phyloP scores from a whole-genome alignment of 2,329 filamentous ascomycete species.

The Alternaria postmessia region DNA sequence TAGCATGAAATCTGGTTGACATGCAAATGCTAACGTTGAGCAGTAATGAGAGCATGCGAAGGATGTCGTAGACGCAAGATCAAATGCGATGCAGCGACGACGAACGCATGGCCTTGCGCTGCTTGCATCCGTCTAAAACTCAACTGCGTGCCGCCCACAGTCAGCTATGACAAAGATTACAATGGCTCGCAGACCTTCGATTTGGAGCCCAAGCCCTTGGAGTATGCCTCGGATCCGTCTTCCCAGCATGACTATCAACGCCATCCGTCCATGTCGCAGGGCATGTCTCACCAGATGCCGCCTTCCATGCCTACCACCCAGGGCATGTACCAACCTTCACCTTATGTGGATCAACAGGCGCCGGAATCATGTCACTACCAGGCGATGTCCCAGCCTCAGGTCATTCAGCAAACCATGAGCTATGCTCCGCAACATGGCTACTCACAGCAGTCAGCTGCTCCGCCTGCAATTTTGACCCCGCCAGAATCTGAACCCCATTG shows the following conservation, averaged over 20 bases:
- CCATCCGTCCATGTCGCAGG: slow-evolving; percentile 42
- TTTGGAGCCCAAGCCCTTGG: slow-evolving; percentile 50
- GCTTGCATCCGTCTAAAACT: slow-evolving; percentile 92
- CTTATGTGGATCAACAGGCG: slow-evolving; percentile 44
- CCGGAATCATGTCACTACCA: slow-evolving; percentile 50
- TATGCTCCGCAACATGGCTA: slow-evolving; percentile 47
- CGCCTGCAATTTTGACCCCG: slow-evolving; percentile 44
- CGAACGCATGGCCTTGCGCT: slow-evolving; percentile 96
- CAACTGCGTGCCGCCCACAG: slow-evolving; percentile 88
- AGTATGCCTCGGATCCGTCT: slow-evolving; percentile 51
- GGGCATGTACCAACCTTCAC: slow-evolving; percentile 48
- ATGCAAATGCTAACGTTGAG: slow-evolving; percentile 32
- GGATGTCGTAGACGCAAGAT: slow-evolving; percentile 95
- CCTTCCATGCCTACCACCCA: slow-evolving; percentile 41
- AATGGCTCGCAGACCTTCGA: slow-evolving; percentile 52
- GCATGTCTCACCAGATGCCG: slow-evolving; percentile 40
- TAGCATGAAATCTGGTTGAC: slow-evolving; percentile 1
- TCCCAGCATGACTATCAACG: slow-evolving; percentile 53
- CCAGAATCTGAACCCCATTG: slow-evolving; percentile 60
- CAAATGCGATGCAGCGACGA: slow-evolving; percentile 96
- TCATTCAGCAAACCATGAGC: slow-evolving; percentile 44
- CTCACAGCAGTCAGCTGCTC: slow-evolving; percentile 37
- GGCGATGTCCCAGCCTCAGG: slow-evolving; percentile 45
- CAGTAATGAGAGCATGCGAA: slow-evolving; percentile 97
- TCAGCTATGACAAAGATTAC: slow-evolving; percentile 73